Base-by-base conservation (phyloP, 495 filamentous ascomycete genomes). In the Evansstolkia leycettana region DNA sequence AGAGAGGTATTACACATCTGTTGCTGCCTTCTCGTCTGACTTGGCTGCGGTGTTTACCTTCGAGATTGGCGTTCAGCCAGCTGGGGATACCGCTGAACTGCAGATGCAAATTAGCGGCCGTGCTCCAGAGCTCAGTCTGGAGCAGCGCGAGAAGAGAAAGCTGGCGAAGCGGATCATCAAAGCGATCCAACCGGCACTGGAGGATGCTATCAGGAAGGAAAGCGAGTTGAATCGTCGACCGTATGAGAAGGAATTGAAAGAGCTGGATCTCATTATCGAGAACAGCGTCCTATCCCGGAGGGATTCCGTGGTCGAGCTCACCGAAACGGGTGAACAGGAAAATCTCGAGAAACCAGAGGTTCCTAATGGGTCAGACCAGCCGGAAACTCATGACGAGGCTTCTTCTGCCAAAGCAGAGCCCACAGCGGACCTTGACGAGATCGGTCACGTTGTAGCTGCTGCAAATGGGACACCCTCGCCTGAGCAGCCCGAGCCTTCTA, bases 111-210 rank as follows among this genome's bases (percentile, higher is more conserved):
- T 72, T 12, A 65, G 64, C 43, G 69, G 70, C 17, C 60, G 68
- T 27, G 66, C 62, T 11, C 57, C 64, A 4, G 66, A 70, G 35
- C 67, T 84, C 13, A 77, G 65, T 37, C 54, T 76, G 24, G 72
- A 79, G 41, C 69, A 76, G 41, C 78, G 77, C 34, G 75, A 78
- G 38, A 72, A 72, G 43, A 71, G 75, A 43, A 76, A 70, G 47
- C 60, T 84, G 17, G 89, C 80, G 10, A 93, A 89, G 52, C 70
- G 84, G 28, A 87, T 95, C 33, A 67, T 94, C 39, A 85, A 83
- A 54, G 71, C 75, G 2, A 69, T 94, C 16, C 81, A 90, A 50
- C 73, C 75, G 12, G 67, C 74, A 26, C 61, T 94, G 5, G 84
- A 93, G 52, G 73, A 78, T 30, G 84, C 85, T 2, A 60, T 82